These are phyloP conservation scores for Balakata baccata DNA, from an alignment of 345 rosid species.

Conservation along the genomic window DNA sequence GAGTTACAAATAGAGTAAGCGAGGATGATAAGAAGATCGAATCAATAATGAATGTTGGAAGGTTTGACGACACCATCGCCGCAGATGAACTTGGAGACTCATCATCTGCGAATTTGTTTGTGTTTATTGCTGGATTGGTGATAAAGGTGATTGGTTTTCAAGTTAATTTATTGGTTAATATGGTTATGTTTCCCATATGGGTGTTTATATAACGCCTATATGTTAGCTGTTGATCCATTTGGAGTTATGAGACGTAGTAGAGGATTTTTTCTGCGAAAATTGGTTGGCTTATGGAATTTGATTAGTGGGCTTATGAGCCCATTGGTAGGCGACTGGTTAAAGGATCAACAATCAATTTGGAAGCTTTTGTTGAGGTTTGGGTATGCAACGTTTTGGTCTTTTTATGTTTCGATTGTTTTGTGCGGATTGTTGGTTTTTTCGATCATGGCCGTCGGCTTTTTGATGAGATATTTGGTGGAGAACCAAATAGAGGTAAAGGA, in stretches of 20 bases:
- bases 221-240: conserved; percentile 60
- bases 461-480: conserved; percentile 56
- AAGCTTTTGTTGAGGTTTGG: conserved; percentile 44
- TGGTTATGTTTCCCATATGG: conserved; percentile 47
- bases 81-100: conserved; percentile 30
- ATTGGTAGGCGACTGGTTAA: conserved; percentile 35
- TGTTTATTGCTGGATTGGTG: conserved; percentile 42
- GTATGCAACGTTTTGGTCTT: conserved; percentile 66
- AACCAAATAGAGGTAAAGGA: conserved; percentile 56
- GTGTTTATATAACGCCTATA: conserved; percentile 31
- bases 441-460: conserved; percentile 46
- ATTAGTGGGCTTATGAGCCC: conserved; percentile 32
- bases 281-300: conserved; percentile 26
- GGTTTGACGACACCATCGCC: not conserved
- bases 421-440: conserved; percentile 52
- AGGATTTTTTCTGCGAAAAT: conserved; percentile 27
- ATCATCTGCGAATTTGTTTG: conserved; percentile 34
- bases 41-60: not conserved
- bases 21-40: not conserved
- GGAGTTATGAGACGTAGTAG: conserved; percentile 37
- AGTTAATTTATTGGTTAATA: conserved; percentile 43
- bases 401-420: conserved; percentile 59
- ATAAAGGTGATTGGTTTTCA: conserved; percentile 69
- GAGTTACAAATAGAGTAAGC: not conserved
- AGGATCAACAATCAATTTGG: conserved; percentile 45